Evolutionary conservation across 202 grass and related monocot genomes (phyloP).

Genomic region (Panicum hallii): DNA sequence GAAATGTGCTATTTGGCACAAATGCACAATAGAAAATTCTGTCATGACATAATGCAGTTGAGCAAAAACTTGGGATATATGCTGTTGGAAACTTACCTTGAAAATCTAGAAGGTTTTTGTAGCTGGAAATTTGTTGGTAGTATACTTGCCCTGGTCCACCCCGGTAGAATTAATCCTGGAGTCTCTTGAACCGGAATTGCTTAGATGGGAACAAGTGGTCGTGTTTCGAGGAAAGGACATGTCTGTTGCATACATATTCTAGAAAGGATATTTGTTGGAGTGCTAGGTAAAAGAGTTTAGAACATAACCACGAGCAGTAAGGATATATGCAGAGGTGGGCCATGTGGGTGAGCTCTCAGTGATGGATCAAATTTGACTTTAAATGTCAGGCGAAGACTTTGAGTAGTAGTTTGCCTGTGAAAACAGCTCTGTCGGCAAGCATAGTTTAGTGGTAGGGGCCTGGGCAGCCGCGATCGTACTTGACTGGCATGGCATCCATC

Average conservation of each 20-base stretch:
- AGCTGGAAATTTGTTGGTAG: not conserved
- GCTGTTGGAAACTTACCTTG: slow-evolving; percentile 8
- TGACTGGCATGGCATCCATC: not conserved
- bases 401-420: slow-evolving; percentile 16
- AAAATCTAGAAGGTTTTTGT: slow-evolving; percentile 34
- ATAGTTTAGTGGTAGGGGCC: not conserved
- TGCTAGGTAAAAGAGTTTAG: not conserved
- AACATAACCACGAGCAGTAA: not conserved
- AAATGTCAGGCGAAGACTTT: not conserved
- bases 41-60: not conserved
- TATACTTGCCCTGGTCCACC: not conserved
- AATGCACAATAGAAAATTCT: not conserved
- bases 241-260: not conserved
- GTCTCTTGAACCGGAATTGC: not conserved
- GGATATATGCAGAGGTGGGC: not conserved
- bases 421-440: slow-evolving; percentile 53
- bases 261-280: not conserved
- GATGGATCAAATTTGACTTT: not conserved
- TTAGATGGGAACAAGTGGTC: slow-evolving; percentile 9
- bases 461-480: slow-evolving; percentile 19
- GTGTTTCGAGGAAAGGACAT: not conserved
- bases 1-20: not conserved
- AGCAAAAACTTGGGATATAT: not conserved
- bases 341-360: not conserved
- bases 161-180: slow-evolving; percentile 3